Conservation (phyloP, 116 monocot genomes). For the Cymodocea nodosa region DNA sequence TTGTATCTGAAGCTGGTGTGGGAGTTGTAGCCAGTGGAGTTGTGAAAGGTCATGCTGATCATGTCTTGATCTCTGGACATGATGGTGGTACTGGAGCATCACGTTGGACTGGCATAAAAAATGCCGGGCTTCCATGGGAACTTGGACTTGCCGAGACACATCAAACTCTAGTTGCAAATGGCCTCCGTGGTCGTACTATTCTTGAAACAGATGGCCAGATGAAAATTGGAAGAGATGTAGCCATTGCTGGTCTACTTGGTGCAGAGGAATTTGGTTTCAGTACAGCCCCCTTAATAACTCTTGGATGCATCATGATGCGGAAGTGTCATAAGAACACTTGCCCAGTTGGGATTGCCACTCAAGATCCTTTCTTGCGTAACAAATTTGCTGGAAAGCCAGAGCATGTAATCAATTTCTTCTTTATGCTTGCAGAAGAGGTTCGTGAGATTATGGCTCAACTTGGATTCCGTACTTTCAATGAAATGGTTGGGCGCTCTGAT, state of each 20-base stretch:
- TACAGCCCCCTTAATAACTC: slow-evolving; percentile 93
- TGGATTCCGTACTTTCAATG: slow-evolving; percentile 61
- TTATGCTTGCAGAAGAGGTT: slow-evolving; percentile 92
- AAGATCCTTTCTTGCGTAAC: slow-evolving; percentile 69
- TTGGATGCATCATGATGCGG: slow-evolving; percentile 98
- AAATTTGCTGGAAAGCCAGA: slow-evolving; percentile 90
- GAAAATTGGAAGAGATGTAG: slow-evolving; percentile 96
- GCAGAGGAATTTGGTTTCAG: slow-evolving; percentile 99
- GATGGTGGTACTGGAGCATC: slow-evolving; percentile 99
- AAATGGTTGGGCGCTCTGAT: slow-evolving; percentile 95
- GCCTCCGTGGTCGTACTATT: slow-evolving; percentile 86
- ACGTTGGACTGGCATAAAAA: slow-evolving; percentile 96
- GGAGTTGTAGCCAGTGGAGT: slow-evolving; percentile 98
- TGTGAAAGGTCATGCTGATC: slow-evolving; percentile 97
- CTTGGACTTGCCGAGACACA: slow-evolving; percentile 97
- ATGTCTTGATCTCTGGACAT: slow-evolving; percentile 93
- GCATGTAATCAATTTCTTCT: slow-evolving; percentile 88
- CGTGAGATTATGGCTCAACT: slow-evolving; percentile 91
- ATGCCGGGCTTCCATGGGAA: slow-evolving; percentile 99
- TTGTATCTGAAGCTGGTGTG: slow-evolving; percentile 95
- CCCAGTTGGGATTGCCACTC: slow-evolving; percentile 90
- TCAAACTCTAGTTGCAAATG: slow-evolving; percentile 88
- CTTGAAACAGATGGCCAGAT: slow-evolving; percentile 99
- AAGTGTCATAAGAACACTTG: slow-evolving; percentile 90
- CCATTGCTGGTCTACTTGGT: slow-evolving; percentile 82